Evolutionary conservation across 352 stramenopile genomes (phyloP), one percentile per base, ranked within the genome.

Genomic region (Pythium biforme): DNA sequence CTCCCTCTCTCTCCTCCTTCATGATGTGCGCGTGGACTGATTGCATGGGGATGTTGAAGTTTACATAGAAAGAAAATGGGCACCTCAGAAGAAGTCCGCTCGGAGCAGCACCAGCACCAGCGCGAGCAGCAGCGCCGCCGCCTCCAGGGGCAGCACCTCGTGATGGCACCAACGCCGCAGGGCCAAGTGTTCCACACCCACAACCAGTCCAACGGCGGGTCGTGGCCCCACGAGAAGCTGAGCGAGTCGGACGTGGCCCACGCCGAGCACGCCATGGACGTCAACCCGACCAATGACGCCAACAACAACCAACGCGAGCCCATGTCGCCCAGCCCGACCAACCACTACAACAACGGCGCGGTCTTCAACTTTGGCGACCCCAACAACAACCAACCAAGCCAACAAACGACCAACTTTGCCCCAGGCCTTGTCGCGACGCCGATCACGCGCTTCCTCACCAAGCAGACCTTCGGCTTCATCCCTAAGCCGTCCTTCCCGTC

Each of bases 391-490:
- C 58, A 56, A n/a, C 58, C 31, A 10, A 11, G 29, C 29, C 31
- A 37, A 37, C 31, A 41, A 25, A 47, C 20, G 15, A 11, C 25
- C 40, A 46, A 37, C 51, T 43, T 20, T n/a, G 11, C 37, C 37
- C 31, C 17, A 12, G 47, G 34, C 6, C 14, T 62, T 1, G 61
- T 62, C 8, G 56, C 56, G 6, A 70, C 57, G 14, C 64, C 64
- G 3, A 55, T 70, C 57, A 70, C 57, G 15, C 76, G 82, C 5
- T 91, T 91, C 68, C 71, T 86, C 49, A 77, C 73, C 62, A 87
- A 86, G 56, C 76, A 86, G 43, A 71, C 71, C 34, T 75, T 88
- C 14, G 82, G 79, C 23, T 87, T 81, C 62, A 83, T 81, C 54
- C 76, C 73, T 53, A 80, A 83, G 57, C 56, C 79, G 56, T 60